Base-by-base conservation (phyloP, 2,329 filamentous ascomycete species). In the Aureobasidium sp. region DNA sequence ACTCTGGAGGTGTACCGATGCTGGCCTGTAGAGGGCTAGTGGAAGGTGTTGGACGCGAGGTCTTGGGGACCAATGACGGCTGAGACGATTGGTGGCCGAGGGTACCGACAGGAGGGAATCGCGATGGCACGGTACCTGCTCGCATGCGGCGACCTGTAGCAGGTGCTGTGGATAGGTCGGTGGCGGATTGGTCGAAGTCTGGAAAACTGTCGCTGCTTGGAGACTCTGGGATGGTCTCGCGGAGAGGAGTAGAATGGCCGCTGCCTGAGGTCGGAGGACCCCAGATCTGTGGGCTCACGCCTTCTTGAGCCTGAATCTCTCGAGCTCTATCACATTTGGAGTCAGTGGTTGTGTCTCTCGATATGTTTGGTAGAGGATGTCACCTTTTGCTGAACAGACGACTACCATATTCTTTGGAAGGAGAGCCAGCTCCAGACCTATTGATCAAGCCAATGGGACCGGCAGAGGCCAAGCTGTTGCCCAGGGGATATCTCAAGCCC, bases 281-380 rank as follows among this genome's bases (percentile, higher is more conserved):
- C 94, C 94, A 97, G 58, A 87, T 76, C 75, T 84, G 82, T 71
- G 81, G 87, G 73, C 80, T 79, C 55, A 96, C 82, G 57, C 92
- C 92, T 82, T 97, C 93, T 78, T 97, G 92, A 61, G 92, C 92
- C 79, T 97, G 93, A 65, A 97, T 97, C 76, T 99, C 94, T 74
- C 94, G 85, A 67, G 94, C 92, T 73, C 93, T 96, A 25, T 70
- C 65, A 48, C 41, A 34, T 31, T 36, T 56, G 37, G n/a, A n/a
- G 45, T 60, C 25, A 60, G 37, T 56, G 22, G 37, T 37, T 44
- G 51, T 8, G 25, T 14, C 20, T 34, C 9, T 15, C 9, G 45
- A 12, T 20, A 22, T 22, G n/a, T 36, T 31, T 49, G 42, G 31
- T 34, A 34, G 9, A 34, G 31, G 31, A 34, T 34, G 31, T 72